Base-by-base conservation (phyloP, 2,329 filamentous ascomycete species). In the Botrytis byssoidea region DNA sequence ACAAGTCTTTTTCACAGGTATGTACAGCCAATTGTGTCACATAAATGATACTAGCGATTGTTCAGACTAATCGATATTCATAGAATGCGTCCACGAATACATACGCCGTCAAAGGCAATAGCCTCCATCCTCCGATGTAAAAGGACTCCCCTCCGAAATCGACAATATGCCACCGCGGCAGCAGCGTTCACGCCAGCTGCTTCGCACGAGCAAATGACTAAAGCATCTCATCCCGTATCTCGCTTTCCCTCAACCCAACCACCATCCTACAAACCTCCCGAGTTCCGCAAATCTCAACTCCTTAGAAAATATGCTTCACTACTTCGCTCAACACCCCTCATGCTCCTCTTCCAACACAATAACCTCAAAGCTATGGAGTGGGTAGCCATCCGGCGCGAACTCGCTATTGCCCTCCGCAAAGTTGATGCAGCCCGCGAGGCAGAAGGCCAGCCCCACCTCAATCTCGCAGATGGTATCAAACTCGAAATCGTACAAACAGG, bases 251-350 rank as follows among this genome's bases (percentile, higher is more conserved):
- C 90, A 0, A 92, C 90, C 1, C 94, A 98, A 83, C 95, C 95
- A 4, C 94, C 93, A 6, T 97, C 93, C 72, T 92, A 97, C 82
- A 93, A 95, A 81, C 92, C 91, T 32, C 89, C 95, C 65, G 92
- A 97, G 81, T 92, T 92, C 80, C 92, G 95, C 82, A 97, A 98
- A 85, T 92, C 94, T 25, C 96, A 99, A 83, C 87, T 98, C 32
- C 89, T 92, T 77, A 87, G 91, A 51, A 88, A 91, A 83, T 93
- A 93, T 83, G 88, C 91, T 74, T 93, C 91, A 61, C 84, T 93
- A 70, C 86, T 93, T 71, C 89, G 89, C 74, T 91, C 90, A n/a
- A 89, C 90, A 32, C 91, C 91, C 46, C 83, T 93, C 55, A 88
- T 93, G 80, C 85, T 93, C 68, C 83, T 93, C 75, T 92, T 93